phyloP scores from a whole-genome alignment of 305 asterid genomes.

The Coffea humblotiana region DNA sequence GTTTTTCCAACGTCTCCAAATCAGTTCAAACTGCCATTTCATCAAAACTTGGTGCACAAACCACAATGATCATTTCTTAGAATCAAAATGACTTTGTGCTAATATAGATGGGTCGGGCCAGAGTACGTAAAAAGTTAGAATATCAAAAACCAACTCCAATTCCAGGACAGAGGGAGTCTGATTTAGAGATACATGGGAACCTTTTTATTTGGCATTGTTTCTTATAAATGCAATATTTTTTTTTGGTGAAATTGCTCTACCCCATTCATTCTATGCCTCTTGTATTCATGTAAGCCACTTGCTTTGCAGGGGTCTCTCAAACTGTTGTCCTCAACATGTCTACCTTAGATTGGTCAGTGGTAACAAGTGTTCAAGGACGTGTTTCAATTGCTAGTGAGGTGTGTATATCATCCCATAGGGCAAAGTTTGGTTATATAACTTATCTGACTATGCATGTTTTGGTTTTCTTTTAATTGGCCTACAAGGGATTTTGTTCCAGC shows the following conservation, averaged over 20 bases:
- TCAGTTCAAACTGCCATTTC: no score
- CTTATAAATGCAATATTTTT: slow-evolving; percentile 1
- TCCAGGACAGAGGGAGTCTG: neutral
- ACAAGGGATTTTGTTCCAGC: neutral
- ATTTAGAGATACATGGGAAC: neutral
- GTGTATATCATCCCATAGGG: slow-evolving; percentile 12
- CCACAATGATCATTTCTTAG: no score
- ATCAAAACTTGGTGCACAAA: no score
- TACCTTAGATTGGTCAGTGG: slow-evolving; percentile 82
- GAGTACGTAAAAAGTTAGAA: no score
- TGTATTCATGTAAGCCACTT: slow-evolving; percentile 16
- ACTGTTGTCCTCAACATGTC: slow-evolving; percentile 97
- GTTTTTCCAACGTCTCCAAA: no score
- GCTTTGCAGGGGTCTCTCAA: slow-evolving; percentile 80
- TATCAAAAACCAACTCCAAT: no score
- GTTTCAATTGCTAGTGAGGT: slow-evolving; percentile 99
- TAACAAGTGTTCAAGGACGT: slow-evolving; percentile 87
- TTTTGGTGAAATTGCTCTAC: neutral
- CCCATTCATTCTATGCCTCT: neutral
- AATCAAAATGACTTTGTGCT: no score
- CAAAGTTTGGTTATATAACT: neutral
- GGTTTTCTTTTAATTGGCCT: neutral
- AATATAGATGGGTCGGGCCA: no score
- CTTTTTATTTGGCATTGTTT: neutral
- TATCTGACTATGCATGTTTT: neutral